These are phyloP conservation scores for Sporothrix luriei DNA, from an alignment of 2,329 filamentous ascomycete genomes.

Conservation along the genomic window DNA sequence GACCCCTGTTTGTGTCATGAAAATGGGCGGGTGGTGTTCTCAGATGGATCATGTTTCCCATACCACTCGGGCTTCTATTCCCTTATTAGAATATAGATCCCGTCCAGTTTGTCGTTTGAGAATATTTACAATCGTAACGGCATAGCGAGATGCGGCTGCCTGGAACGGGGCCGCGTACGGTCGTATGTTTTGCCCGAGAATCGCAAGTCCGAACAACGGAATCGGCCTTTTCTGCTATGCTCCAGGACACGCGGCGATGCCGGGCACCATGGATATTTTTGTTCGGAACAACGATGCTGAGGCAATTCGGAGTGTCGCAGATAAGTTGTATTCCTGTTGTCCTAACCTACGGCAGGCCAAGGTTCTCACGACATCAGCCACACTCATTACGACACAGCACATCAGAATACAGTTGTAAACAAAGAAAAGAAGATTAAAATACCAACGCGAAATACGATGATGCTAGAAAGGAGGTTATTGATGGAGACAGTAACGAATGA, in stretches of 20 bases:
- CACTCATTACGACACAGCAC: not conserved
- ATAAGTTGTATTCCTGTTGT: conserved; percentile 3
- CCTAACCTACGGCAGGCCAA: conserved; percentile 1
- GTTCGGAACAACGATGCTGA: not conserved
- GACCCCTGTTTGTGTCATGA: not conserved
- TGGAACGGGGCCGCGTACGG: conserved; percentile 19
- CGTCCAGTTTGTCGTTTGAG: not conserved
- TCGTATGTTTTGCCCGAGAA: not conserved
- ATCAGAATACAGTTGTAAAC: not conserved
- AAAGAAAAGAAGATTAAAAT: not conserved
- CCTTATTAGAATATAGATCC: not conserved
- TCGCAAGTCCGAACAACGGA: not conserved
- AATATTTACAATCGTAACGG: not conserved
- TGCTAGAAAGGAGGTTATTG: not conserved
- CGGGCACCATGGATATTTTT: not conserved
- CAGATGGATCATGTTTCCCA: not conserved
- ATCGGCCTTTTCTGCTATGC: not conserved
- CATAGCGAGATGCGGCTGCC: not conserved
- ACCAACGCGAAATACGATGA: too few species aligned
- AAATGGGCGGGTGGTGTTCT: not conserved
- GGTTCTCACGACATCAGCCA: not conserved
- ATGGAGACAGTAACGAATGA: not conserved
- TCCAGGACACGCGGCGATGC: conserved; percentile 15
- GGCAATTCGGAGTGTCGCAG: conserved; percentile 16
- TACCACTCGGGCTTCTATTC: not conserved